These are phyloP conservation scores for Globisporangium apiculatum DNA, from an alignment of 352 stramenopile species.

Conservation along the genomic window DNA sequence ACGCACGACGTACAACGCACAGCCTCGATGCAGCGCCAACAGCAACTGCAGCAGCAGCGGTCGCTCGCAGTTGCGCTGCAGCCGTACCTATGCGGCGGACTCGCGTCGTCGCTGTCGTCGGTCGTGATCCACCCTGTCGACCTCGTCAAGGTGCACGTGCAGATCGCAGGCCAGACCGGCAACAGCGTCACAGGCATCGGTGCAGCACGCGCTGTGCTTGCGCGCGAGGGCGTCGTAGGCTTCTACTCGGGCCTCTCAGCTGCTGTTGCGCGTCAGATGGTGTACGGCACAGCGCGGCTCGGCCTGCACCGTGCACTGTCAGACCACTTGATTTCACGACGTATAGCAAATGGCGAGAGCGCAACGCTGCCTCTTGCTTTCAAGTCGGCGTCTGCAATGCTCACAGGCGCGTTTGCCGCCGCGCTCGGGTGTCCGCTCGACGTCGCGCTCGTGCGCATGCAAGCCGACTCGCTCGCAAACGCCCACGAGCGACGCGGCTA, in stretches of 20 bases:
- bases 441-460: slow-evolving; percentile 96
- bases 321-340: slow-evolving; percentile 59
- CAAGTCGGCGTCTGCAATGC: slow-evolving; percentile 75
- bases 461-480: slow-evolving; percentile 94
- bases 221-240: slow-evolving; percentile 69
- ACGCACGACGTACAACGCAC: no score
- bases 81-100: slow-evolving; percentile 77
- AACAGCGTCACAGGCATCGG: slow-evolving; percentile 63
- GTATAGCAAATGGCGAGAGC: slow-evolving; percentile 61
- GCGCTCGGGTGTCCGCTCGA: slow-evolving; percentile 98
- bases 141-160: slow-evolving; percentile 87
- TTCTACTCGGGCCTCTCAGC: slow-evolving; percentile 83
- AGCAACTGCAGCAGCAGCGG: slow-evolving; percentile 9
- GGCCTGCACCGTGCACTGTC: slow-evolving; percentile 84
- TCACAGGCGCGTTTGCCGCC: slow-evolving; percentile 86
- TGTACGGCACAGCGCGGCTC: slow-evolving; percentile 79
- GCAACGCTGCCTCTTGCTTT: slow-evolving; percentile 60
- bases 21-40: background rate
- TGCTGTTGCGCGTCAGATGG: slow-evolving; percentile 80
- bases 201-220: slow-evolving; percentile 73
- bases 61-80: slow-evolving; percentile 46
- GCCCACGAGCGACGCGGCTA: slow-evolving; percentile 93
- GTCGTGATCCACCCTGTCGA: slow-evolving; percentile 88
- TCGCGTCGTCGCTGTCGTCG: slow-evolving; percentile 50
- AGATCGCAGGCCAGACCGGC: slow-evolving; percentile 76